A percentile compares a stretch with the other conserved stretches of the same genome.
Conservation (phyloP, 306 rosid species). For the Vigna reflexopilosa region DNA sequence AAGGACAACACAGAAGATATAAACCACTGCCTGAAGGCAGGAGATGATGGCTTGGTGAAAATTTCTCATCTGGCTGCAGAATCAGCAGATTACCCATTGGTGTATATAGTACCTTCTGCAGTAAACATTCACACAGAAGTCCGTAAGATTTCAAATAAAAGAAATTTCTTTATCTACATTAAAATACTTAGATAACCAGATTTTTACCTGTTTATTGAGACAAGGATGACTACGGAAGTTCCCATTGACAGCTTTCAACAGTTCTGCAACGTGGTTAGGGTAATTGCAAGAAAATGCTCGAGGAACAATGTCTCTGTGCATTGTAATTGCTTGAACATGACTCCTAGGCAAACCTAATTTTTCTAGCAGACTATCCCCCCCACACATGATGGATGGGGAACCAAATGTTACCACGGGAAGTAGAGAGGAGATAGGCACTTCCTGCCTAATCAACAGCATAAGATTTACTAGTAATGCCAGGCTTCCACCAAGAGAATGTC, state of each 20-base stretch:
- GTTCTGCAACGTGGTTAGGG: constrained; percentile 80
- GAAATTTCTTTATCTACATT: not conserved
- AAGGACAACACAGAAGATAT: constrained; percentile 62
- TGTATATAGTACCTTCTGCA: constrained; percentile 76
- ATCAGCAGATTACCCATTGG: constrained; percentile 94
- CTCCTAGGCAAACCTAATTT: constrained; percentile 75
- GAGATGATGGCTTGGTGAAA: constrained; percentile 86
- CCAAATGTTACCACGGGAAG: constrained; percentile 96
- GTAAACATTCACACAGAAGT: constrained; percentile 6
- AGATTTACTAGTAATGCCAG: constrained; percentile 84
- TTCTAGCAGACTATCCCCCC: constrained; percentile 78
- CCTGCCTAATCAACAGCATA: constrained; percentile 80
- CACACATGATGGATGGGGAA: constrained; percentile 93
- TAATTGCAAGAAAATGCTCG: constrained; percentile 96
- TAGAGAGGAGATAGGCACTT: constrained; percentile 75
- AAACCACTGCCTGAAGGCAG: constrained; percentile 92
- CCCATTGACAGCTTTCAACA: constrained; percentile 85
- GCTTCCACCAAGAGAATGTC: constrained; percentile 99
- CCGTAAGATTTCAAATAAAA: constrained; percentile 35
- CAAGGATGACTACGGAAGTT: constrained; percentile 92
- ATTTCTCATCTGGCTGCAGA: constrained; percentile 89
- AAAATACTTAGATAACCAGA: not conserved
- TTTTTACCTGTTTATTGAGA: constrained; percentile 75
- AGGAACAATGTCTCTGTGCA: constrained; percentile 98
- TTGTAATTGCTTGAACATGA: constrained; percentile 79